Percentiles rank a stretch among this genome's conserved stretches.
These are phyloP conservation scores for Dactylellina haptotyla DNA, from an alignment of 2,329 filamentous ascomycete species.

Conservation along the genomic window DNA sequence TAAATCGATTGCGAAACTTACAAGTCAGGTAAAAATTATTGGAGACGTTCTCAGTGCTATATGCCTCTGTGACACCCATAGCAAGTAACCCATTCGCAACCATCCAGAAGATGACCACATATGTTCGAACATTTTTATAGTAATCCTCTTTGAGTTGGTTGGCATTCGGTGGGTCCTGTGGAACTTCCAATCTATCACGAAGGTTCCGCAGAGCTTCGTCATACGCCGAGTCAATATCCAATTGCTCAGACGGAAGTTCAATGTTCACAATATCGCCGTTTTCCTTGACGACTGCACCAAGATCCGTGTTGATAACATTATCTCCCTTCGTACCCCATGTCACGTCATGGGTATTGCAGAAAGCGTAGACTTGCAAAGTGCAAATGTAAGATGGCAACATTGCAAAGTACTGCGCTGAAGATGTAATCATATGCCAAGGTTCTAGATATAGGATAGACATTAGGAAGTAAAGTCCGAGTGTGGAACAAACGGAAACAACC, in stretches of 20 bases:
- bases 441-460: conserved; percentile 97
- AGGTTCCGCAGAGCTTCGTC: conserved; percentile 96
- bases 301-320: conserved; percentile 91
- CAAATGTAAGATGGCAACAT: conserved; percentile 94
- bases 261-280: conserved; percentile 82
- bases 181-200: conserved; percentile 87
- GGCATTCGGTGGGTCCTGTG: conserved; percentile 71
- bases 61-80: conserved; percentile 91
- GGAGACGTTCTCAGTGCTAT: conserved; percentile 75
- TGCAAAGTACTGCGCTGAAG: conserved; percentile 87
- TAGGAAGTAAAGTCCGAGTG: conserved; percentile 91
- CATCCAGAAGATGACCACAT: conserved; percentile 98
- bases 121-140: conserved; percentile 95
- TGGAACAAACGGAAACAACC: conserved; percentile 87
- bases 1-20: conserved; percentile 37
- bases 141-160: conserved; percentile 95
- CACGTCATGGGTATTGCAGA: conserved; percentile 99
- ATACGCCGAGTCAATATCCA: conserved; percentile 97
- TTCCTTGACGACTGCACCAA: conserved; percentile 83
- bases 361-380: conserved; percentile 96
- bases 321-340: conserved; percentile 99
- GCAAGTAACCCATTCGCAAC: conserved; percentile 88
- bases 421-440: conserved; percentile 99
- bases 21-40: conserved; percentile 88
- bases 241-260: conserved; percentile 96